phyloP scores from a whole-genome alignment of 495 filamentous ascomycete genomes.

The Amphirosellinia nigrospora region DNA sequence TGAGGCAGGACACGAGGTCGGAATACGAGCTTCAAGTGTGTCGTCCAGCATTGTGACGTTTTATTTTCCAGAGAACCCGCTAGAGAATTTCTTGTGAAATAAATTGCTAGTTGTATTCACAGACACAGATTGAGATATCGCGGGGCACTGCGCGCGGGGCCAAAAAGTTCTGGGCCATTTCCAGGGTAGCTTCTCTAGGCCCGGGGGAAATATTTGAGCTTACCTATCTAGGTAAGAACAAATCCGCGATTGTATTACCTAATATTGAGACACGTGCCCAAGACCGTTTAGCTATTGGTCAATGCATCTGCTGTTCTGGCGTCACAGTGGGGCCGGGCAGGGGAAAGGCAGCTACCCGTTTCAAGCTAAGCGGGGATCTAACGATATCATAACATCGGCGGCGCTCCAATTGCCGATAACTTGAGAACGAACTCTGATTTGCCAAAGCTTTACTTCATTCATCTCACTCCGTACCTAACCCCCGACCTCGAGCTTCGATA shows the following conservation, averaged over 20 bases:
- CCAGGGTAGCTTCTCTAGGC: slow-evolving; percentile 15
- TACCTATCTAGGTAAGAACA: neutral
- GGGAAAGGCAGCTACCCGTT: neutral
- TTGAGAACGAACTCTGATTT: neutral
- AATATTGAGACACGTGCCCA: neutral
- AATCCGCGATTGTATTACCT: neutral
- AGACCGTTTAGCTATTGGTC: neutral
- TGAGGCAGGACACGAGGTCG: slow-evolving; percentile 49
- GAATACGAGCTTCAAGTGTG: slow-evolving; percentile 51
- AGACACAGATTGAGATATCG: neutral
- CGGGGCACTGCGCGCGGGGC: slow-evolving; percentile 15
- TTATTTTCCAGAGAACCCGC: slow-evolving; percentile 12
- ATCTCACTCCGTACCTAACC: neutral
- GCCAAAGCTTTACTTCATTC: neutral
- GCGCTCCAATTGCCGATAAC: neutral
- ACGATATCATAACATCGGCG: too few species aligned
- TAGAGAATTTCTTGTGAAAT: slow-evolving; percentile 10
- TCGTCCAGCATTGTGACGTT: slow-evolving; percentile 41
- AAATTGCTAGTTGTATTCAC: neutral
- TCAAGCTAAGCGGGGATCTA: slow-evolving; percentile 3
- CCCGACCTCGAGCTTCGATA: neutral
- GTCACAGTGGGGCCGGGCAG: slow-evolving; percentile 9
- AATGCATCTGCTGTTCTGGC: slow-evolving; percentile 8
- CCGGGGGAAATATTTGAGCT: neutral
- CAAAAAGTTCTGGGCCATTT: slow-evolving; percentile 13